Evolutionary conservation across 2,329 filamentous ascomycete genomes (phyloP).

Genomic region (Clonostachys byssicola): DNA sequence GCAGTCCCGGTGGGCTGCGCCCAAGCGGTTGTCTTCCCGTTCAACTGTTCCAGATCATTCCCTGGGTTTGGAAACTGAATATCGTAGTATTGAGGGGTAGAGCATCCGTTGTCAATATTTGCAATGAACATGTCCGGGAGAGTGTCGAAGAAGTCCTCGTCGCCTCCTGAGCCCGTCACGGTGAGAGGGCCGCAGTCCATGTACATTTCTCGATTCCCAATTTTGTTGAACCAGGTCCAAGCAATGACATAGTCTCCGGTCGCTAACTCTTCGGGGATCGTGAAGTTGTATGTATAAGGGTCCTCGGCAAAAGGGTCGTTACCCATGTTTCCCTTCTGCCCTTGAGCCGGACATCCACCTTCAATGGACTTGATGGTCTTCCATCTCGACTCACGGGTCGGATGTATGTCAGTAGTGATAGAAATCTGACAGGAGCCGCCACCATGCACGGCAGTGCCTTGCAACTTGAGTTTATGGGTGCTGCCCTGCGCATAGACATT

Average conservation of each 20-base stretch:
- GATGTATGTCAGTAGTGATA: slow-evolving; percentile 73
- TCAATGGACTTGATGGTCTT: slow-evolving; percentile 87
- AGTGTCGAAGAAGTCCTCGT: slow-evolving; percentile 46
- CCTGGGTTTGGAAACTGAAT: slow-evolving; percentile 62
- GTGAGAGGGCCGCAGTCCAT: slow-evolving; percentile 87
- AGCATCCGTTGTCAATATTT: slow-evolving; percentile 56
- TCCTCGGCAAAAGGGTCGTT: slow-evolving; percentile 34
- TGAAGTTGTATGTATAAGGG: slow-evolving; percentile 62
- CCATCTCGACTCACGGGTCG: slow-evolving; percentile 66
- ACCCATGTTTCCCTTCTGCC: slow-evolving; percentile 52
- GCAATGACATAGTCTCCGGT: slow-evolving; percentile 76
- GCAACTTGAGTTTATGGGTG: slow-evolving; percentile 52
- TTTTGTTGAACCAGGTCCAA: slow-evolving; percentile 93
- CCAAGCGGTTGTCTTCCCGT: slow-evolving; percentile 27
- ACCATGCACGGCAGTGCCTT: slow-evolving; percentile 74
- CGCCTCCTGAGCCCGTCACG: slow-evolving; percentile 50
- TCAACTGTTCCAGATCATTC: slow-evolving; percentile 42
- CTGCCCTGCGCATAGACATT: slow-evolving; percentile 53
- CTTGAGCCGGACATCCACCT: slow-evolving; percentile 74
- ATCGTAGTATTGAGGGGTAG: slow-evolving; percentile 42
- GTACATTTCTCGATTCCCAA: slow-evolving; percentile 95
- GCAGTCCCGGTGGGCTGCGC: slow-evolving; percentile 11
- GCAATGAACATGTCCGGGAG: slow-evolving; percentile 72
- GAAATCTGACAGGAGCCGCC: slow-evolving; percentile 91
- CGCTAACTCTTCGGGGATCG: slow-evolving; percentile 66